A percentile compares a stretch with the other conserved stretches of the same genome.
phyloP scores from a whole-genome alignment of 768 basidiomycete genomes.

The Exidia glandulosa region DNA sequence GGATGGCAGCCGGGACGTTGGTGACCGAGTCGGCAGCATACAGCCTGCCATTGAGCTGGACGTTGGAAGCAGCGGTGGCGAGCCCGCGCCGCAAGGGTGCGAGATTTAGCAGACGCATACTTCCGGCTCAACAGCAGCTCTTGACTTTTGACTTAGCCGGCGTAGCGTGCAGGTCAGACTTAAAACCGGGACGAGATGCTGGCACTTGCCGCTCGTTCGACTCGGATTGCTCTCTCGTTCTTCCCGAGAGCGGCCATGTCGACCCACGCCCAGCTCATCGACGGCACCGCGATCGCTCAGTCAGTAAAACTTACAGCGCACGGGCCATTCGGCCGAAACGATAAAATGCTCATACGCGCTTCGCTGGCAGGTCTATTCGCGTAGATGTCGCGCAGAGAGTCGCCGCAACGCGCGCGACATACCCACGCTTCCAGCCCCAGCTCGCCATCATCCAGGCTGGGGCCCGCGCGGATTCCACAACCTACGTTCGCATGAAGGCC shows the following conservation, averaged over 20 bases:
- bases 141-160: background rate
- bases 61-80: background rate
- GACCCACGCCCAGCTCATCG: conserved; percentile 46
- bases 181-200: background rate
- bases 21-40: conserved; percentile 71
- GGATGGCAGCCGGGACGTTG: conserved; percentile 78
- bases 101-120: no score
- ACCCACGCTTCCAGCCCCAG: conserved; percentile 84
- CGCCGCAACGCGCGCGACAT: conserved; percentile 45
- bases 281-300: conserved; percentile 81
- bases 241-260: background rate
- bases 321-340: conserved; percentile 1
- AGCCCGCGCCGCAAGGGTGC: background rate
- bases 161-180: background rate
- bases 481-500: conserved; percentile 95
- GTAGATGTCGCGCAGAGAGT: conserved; percentile 64
- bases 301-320: conserved; percentile 23
- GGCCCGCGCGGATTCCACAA: conserved; percentile 76
- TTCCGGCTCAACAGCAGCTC: no score
- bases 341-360: no score
- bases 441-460: conserved; percentile 93
- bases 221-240: background rate
- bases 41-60: conserved; percentile 41
- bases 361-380: conserved; percentile 57
- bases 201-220: background rate